phyloP scores from a whole-genome alignment of 2,329 filamentous ascomycete species.

The Teratosphaeria gauchensis region DNA sequence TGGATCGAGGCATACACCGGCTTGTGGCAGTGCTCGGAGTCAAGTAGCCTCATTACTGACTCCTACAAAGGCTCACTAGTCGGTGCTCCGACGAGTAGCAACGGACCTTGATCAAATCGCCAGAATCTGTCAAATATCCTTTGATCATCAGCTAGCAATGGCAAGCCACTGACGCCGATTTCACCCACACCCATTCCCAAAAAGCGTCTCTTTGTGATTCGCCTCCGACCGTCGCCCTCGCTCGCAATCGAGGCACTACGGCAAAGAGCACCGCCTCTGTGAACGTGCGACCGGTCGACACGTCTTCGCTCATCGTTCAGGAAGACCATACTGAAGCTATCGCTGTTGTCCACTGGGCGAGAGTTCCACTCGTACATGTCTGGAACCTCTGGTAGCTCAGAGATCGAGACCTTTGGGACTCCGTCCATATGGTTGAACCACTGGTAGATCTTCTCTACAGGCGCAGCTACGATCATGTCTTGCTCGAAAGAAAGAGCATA shows the following conservation, averaged over 20 bases:
- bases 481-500: conserved; percentile 6
- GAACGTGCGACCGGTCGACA: conserved; percentile 11
- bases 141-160: neutral
- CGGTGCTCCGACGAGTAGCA: neutral
- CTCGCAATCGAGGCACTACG: neutral
- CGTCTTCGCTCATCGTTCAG: conserved; percentile 7
- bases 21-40: too few species aligned
- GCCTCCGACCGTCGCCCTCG: neutral
- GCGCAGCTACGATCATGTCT: conserved; percentile 1
- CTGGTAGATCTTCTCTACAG: neutral
- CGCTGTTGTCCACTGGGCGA: conserved; percentile 10
- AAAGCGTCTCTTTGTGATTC: neutral
- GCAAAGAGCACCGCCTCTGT: conserved; percentile 1
- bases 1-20: too few species aligned
- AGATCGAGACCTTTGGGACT: neutral
- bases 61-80: neutral
- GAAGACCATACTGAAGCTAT: conserved; percentile 13
- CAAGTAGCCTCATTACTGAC: too few species aligned
- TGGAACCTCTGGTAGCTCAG: neutral
- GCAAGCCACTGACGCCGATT: neutral
- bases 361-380: conserved; percentile 7
- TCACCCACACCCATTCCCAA: neutral
- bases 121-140: neutral
- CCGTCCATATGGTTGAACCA: conserved; percentile 5
- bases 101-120: neutral